Evolutionary conservation across 192 early-diverging fungal species (phyloP).

Genomic region (Dispira parvispora): DNA sequence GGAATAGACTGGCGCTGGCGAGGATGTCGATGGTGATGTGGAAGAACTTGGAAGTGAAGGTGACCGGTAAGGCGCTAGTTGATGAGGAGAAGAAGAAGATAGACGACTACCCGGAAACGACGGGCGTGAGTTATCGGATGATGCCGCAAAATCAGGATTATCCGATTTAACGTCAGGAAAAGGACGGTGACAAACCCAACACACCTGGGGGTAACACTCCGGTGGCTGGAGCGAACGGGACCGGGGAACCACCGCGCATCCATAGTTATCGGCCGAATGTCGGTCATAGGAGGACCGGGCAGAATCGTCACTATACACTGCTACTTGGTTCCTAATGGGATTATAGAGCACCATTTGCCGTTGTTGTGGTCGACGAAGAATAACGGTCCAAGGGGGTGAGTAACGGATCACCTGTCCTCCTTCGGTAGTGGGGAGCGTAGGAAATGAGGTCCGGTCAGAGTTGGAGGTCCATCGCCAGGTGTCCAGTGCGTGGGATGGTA

Average conservation of each 20-base stretch:
- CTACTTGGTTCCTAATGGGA: conserved; percentile 31
- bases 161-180: conserved; percentile 9
- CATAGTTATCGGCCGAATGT: conserved; percentile 4
- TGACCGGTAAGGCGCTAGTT: too few relatives aligned
- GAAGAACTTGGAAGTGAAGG: too few relatives aligned
- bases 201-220: background rate
- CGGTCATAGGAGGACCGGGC: conserved; percentile 8
- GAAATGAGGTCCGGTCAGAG: too few relatives aligned
- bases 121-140: conserved; percentile 17
- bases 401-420: conserved; percentile 27
- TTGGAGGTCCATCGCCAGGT: too few relatives aligned
- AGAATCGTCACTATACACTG: conserved; percentile 18
- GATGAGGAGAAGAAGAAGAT: too few relatives aligned
- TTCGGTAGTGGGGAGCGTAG: too few relatives aligned
- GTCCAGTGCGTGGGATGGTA: too few relatives aligned
- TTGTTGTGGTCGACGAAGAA: conserved; percentile 21
- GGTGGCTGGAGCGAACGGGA: conserved; percentile 4
- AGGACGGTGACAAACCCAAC: conserved; percentile 2
- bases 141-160: conserved; percentile 9
- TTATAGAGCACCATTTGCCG: conserved; percentile 51
- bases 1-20: too few relatives aligned
- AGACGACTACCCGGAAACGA: too few relatives aligned
- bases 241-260: conserved; percentile 2
- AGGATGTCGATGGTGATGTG: too few relatives aligned
- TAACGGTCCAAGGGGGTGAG: conserved; percentile 34